A percentile compares a stretch with the other conserved stretches of the same genome.
phyloP scores from a whole-genome alignment of 1,284 basidiomycete species.

The Kwoniella shivajii region DNA sequence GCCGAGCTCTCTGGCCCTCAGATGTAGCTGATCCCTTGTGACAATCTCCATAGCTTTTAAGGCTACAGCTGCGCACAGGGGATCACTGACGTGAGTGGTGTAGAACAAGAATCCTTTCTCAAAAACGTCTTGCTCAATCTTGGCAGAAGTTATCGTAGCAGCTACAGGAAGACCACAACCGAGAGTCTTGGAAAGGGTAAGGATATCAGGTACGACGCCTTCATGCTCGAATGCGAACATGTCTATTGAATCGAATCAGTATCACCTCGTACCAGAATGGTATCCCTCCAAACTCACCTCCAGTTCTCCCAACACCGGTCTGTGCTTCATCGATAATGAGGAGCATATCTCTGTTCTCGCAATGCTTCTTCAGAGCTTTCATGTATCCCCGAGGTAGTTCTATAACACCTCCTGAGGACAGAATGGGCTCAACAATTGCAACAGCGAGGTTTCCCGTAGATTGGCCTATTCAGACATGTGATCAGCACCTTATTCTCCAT shows the following conservation, averaged over 20 bases:
- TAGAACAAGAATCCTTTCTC: conserved; percentile 55
- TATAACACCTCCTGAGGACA: conserved; percentile 43
- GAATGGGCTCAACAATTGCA: conserved; percentile 56
- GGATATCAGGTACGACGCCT: conserved; percentile 77
- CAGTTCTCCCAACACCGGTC: conserved; percentile 80
- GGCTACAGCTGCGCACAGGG: conserved; percentile 55
- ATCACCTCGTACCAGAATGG: not conserved
- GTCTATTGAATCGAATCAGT: conserved; percentile 14
- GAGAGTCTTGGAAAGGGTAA: conserved; percentile 86
- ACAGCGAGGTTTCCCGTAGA: conserved; percentile 33
- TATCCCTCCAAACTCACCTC: conserved; percentile 63
- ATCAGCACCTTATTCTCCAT: not conserved
- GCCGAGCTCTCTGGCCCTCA: conserved; percentile 26
- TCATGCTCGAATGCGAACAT: conserved; percentile 68
- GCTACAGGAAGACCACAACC: conserved; percentile 92
- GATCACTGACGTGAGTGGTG: conserved; percentile 45
- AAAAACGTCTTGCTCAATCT: conserved; percentile 53
- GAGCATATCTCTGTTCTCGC: conserved; percentile 53
- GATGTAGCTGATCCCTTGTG: conserved; percentile 29
- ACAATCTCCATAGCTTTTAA: conserved; percentile 76
- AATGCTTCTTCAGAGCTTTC: conserved; percentile 33
- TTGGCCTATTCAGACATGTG: conserved; percentile 20
- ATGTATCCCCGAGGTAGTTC: conserved; percentile 38
- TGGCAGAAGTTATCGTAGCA: conserved; percentile 71
- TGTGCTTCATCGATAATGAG: conserved; percentile 84